Evolutionary conservation across 345 rosid genomes (phyloP).

Genomic region (Eucalyptus tenuipes): DNA sequence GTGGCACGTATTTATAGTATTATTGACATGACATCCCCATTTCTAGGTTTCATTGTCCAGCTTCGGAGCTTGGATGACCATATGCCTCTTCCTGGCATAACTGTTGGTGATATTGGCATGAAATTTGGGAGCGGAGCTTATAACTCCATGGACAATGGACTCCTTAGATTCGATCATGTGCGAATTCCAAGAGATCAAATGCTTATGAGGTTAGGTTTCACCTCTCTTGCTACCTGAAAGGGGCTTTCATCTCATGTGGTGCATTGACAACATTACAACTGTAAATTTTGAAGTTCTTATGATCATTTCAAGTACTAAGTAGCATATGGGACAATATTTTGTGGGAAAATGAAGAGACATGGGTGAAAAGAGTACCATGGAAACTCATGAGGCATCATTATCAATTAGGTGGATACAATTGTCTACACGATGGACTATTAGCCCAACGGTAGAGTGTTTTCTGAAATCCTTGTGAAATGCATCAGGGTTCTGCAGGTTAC

Average conservation of each 20-base stretch:
- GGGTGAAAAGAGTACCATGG: background rate
- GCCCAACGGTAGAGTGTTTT: background rate
- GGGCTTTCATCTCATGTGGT: background rate
- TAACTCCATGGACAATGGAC: slow-evolving; percentile 94
- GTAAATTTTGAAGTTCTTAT: background rate
- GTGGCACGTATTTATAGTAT: background rate
- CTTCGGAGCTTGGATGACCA: slow-evolving; percentile 93
- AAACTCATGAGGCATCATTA: background rate
- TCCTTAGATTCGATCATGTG: slow-evolving; percentile 80
- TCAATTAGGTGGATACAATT: background rate
- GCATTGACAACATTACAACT: background rate
- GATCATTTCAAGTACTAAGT: background rate
- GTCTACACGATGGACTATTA: background rate
- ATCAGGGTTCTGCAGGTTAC: slow-evolving; percentile 84
- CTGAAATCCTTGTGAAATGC: slow-evolving; percentile 5
- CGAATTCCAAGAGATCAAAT: slow-evolving; percentile 92
- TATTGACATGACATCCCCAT: slow-evolving; percentile 7
- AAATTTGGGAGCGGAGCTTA: slow-evolving; percentile 93
- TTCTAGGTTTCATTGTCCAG: slow-evolving; percentile 89
- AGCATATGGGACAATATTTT: background rate
- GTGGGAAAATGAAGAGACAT: background rate
- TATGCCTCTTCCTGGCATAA: slow-evolving; percentile 89
- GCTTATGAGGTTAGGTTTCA: slow-evolving; percentile 70
- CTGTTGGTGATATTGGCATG: slow-evolving; percentile 87
- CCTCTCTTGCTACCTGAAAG: background rate